These are phyloP conservation scores for Cercophora samala DNA, from an alignment of 495 filamentous ascomycete genomes.

Conservation along the genomic window DNA sequence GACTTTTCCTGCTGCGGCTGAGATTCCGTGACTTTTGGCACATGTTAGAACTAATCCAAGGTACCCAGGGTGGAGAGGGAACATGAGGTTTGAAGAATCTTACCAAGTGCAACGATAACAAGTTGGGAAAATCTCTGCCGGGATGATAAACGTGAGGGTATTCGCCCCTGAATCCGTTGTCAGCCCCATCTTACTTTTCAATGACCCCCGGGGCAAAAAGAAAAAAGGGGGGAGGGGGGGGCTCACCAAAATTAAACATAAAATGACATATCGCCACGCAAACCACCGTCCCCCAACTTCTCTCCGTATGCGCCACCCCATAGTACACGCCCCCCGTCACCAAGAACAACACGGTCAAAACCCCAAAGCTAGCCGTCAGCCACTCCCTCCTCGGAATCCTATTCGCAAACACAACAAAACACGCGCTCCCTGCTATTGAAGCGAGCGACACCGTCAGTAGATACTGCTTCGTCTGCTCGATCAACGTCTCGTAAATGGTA, in stretches of 20 bases:
- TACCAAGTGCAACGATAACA: conserved; percentile 72
- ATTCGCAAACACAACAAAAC: conserved; percentile 50
- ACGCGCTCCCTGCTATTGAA: conserved; percentile 55
- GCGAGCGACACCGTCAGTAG: conserved; percentile 62
- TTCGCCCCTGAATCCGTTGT: conserved; percentile 57
- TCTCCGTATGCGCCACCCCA: conserved; percentile 38
- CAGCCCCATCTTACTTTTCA: not conserved
- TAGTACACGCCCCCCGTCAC: conserved; percentile 72
- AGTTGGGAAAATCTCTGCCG: conserved; percentile 86
- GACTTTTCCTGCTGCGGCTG: conserved; percentile 78
- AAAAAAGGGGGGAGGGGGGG: not conserved
- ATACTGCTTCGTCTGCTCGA: conserved; percentile 67
- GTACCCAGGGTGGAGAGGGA: not conserved
- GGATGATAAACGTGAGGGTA: conserved; percentile 86
- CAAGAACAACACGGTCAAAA: conserved; percentile 70
- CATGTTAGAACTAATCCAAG: too few relatives aligned
- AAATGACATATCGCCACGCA: conserved; percentile 76
- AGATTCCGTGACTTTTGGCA: conserved; percentile 64
- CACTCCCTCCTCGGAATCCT: conserved; percentile 55
- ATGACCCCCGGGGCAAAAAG: too few relatives aligned
- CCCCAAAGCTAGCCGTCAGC: conserved; percentile 59
- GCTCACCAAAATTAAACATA: conserved; percentile 75
- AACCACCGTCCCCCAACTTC: conserved; percentile 49
- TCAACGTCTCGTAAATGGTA: conserved; percentile 61
- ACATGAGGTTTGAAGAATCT: not conserved